Conservation (phyloP, 2,329 filamentous ascomycete genomes). For the Colletotrichum trifolii region DNA sequence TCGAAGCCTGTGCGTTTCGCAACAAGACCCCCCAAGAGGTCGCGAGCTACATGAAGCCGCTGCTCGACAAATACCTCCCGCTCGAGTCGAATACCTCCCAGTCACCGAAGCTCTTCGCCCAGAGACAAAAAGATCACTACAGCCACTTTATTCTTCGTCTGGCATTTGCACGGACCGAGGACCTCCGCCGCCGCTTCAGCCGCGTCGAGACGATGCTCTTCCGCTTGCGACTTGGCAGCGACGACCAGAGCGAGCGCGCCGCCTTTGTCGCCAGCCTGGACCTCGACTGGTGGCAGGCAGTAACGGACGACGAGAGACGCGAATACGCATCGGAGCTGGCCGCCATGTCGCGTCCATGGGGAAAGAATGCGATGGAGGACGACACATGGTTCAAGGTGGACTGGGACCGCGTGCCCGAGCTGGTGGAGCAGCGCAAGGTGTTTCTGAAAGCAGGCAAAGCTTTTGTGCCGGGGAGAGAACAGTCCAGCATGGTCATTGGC, state of each 20-base stretch:
- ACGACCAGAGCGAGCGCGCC: conserved; percentile 77
- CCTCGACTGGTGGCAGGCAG: conserved; percentile 90
- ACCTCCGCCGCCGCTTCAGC: conserved; percentile 86
- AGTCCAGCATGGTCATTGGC: conserved; percentile 87
- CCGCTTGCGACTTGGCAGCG: conserved; percentile 80
- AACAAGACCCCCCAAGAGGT: conserved; percentile 90
- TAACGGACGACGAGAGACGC: conserved; percentile 81
- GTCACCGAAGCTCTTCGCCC: conserved; percentile 68
- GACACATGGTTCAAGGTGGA: conserved; percentile 96
- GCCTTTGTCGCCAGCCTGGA: conserved; percentile 82
- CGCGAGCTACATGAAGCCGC: conserved; percentile 81
- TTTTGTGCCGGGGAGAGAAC: conserved; percentile 88
- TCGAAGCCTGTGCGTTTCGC: conserved; percentile 95
- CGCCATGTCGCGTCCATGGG: conserved; percentile 56
- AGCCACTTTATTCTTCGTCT: conserved; percentile 96
- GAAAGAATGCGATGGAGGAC: conserved; percentile 70
- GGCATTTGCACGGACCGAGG: conserved; percentile 91
- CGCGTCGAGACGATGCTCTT: conserved; percentile 92
- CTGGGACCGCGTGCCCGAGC: conserved; percentile 91
- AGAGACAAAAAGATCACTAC: conserved; percentile 96
- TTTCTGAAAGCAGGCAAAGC: conserved; percentile 85
- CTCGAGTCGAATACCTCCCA: conserved; percentile 79
- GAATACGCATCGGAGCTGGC: conserved; percentile 71
- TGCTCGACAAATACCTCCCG: conserved; percentile 88
- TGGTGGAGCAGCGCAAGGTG: conserved; percentile 83